Base-by-base conservation (phyloP, 768 basidiomycete genomes). In the Butyriboletus loyo region DNA sequence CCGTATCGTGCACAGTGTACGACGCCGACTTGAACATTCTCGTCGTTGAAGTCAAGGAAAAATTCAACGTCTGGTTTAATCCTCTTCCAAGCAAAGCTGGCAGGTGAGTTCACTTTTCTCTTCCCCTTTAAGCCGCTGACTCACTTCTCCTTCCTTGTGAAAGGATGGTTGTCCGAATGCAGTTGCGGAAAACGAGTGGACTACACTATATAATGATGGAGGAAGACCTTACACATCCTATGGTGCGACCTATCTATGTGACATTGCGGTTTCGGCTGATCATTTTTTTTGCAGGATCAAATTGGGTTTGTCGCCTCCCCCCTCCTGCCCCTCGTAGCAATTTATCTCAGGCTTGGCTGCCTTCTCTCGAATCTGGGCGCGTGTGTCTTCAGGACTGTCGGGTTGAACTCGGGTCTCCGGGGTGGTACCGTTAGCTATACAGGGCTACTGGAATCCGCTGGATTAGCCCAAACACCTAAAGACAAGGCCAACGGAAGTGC, bases 151-250 rank as follows among this genome's bases (percentile, higher is more conserved):
- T 50, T 45, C 11, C 17, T 15, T 30, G 27, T 11, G 19, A 41
- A 58, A 82, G 79, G 22, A 70, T 84, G 38, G 36, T 82, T 22
- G 73, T 78, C 25, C 77, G 78, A 44, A 60, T 87, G 39, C 77
- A 72, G 3, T 74, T 87, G n/a, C 72, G 67, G 40, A 73, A 81
- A 62, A 64, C 66, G 38, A 63, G 68, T 19, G 73, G 66, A 1
- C 45, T 66, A 3, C 73, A 75, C 59, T 75, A 76, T 43, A 85
- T 87, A 42, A 58, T 68, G 1, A 64, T 70, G 46, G 83, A 87
- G 57, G 83, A 86, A 58, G 82, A 85, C 60, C 77, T 82, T 50
- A 80, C 78, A 55, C 80, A 81, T 57, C 75, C 83, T 3, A 78
- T 80, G 53, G 82, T 78, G 50, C 19, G 57, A 25, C 37, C 4